A percentile compares a stretch with the other conserved stretches of the same genome.
Evolutionary conservation across 169 alveolate species (phyloP).

Genomic region (Eimeria acervulina): DNA sequence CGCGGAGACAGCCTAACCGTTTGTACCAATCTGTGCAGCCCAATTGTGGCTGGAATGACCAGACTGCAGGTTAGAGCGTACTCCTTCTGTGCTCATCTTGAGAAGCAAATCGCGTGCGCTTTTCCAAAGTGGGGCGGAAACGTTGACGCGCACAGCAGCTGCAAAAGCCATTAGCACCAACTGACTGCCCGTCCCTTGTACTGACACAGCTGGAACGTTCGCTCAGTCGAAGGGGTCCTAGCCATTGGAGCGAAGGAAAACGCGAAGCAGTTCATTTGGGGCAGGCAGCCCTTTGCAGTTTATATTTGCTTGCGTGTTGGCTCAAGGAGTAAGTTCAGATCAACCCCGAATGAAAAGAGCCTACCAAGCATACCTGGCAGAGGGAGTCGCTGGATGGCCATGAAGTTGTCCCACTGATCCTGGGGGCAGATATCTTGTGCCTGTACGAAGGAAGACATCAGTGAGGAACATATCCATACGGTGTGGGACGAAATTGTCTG

Average conservation of each 20-base stretch:
- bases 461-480: neutral
- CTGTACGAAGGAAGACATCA: constrained; percentile 10
- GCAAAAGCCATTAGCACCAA: constrained; percentile 35
- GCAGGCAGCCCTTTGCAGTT: neutral
- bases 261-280: neutral
- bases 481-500: neutral
- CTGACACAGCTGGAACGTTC: neutral
- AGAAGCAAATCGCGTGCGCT: constrained; percentile 58
- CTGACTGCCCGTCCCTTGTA: neutral
- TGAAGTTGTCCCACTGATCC: constrained; percentile 80
- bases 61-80: neutral
- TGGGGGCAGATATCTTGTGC: constrained; percentile 71
- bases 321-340: neutral
- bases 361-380: constrained; percentile 37
- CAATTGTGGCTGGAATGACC: neutral
- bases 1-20: neutral
- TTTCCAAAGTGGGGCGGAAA: constrained; percentile 81
- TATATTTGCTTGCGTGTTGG: neutral
- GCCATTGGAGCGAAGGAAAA: neutral
- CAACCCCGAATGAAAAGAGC: neutral
- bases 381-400: constrained; percentile 63
- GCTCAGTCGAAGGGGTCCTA: neutral
- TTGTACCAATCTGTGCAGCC: neutral
- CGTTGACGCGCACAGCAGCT: constrained; percentile 83
- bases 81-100: constrained; percentile 47